phyloP scores from a whole-genome alignment of 352 stramenopile genomes.

The Phytophthora pisi region DNA sequence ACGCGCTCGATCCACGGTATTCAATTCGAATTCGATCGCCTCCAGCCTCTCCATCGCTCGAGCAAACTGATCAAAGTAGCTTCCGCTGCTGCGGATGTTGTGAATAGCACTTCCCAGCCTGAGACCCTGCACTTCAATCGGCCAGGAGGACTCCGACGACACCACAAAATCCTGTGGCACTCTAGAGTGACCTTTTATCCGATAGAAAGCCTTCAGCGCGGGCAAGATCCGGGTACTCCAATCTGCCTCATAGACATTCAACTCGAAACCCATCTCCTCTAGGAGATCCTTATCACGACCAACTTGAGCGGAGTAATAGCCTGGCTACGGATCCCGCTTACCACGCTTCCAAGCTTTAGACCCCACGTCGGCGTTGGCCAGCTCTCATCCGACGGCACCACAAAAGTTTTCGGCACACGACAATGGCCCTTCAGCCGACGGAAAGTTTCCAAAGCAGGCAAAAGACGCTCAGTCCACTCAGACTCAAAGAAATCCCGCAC shows the following conservation, averaged over 20 bases:
- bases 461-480: conserved; percentile 46
- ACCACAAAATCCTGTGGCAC: conserved; percentile 38
- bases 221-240: no score
- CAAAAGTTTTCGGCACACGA: conserved; percentile 34
- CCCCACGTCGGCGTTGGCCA: conserved; percentile 42
- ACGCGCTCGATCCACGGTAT: not conserved
- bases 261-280: no score
- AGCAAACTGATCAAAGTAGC: conserved; percentile 3
- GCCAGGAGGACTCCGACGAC: conserved; percentile 38
- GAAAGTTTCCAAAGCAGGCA: conserved; percentile 43
- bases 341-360: conserved; percentile 24
- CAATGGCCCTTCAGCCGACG: conserved; percentile 31
- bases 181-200: no score
- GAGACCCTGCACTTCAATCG: conserved; percentile 27
- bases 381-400: conserved; percentile 30
- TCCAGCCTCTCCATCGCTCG: conserved; percentile 7
- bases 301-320: not conserved
- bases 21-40: conserved; percentile 3
- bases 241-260: no score
- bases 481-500: conserved; percentile 39
- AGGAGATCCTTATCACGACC: not conserved
- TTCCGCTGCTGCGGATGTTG: not conserved
- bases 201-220: no score
- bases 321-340: not conserved
- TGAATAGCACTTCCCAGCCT: conserved; percentile 21